phyloP scores from a whole-genome alignment of 345 rosid genomes.

The Stellera chamaejasme region DNA sequence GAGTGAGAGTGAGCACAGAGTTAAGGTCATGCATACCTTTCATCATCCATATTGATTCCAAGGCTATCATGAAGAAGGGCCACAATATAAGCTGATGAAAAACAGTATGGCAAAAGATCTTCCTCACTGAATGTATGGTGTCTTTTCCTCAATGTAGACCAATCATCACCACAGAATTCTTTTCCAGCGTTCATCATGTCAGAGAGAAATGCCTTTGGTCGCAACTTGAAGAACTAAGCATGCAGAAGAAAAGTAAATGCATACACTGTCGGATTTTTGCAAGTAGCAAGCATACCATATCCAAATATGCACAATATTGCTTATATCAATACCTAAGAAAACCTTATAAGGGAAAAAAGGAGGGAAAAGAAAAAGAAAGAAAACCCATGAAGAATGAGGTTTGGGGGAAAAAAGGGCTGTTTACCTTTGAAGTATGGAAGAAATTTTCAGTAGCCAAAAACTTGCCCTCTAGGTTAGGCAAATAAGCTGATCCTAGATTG shows the following conservation, averaged over 20 bases:
- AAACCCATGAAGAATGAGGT: not conserved
- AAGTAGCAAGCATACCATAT: not conserved
- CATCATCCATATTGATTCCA: constrained; percentile 42
- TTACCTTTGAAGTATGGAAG: constrained; percentile 83
- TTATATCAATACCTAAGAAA: constrained; percentile 3
- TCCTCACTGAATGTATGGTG: constrained; percentile 49
- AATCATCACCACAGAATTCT: constrained; percentile 73
- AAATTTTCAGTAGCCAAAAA: constrained; percentile 86
- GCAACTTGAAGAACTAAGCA: constrained; percentile 68
- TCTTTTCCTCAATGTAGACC: constrained; percentile 58
- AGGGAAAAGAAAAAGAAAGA: not conserved
- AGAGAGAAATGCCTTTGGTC: constrained; percentile 48
- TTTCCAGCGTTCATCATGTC: constrained; percentile 54
- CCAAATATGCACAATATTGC: not conserved
- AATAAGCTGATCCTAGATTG: constrained; percentile 67
- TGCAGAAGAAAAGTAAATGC: constrained; percentile 10
- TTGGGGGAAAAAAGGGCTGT: not conserved
- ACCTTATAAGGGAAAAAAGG: constrained; percentile 3
- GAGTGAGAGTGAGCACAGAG: no score
- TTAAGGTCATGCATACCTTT: constrained; percentile 20
- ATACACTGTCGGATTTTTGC: not conserved
- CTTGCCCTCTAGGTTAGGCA: constrained; percentile 70
- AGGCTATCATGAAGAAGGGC: constrained; percentile 88
- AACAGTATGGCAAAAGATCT: constrained; percentile 63
- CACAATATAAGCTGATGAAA: constrained; percentile 85